Evolutionary conservation across 257 asterid genomes (phyloP), one percentile per base, ranked within the genome.

Genomic region (Solanum gracilifrons): DNA sequence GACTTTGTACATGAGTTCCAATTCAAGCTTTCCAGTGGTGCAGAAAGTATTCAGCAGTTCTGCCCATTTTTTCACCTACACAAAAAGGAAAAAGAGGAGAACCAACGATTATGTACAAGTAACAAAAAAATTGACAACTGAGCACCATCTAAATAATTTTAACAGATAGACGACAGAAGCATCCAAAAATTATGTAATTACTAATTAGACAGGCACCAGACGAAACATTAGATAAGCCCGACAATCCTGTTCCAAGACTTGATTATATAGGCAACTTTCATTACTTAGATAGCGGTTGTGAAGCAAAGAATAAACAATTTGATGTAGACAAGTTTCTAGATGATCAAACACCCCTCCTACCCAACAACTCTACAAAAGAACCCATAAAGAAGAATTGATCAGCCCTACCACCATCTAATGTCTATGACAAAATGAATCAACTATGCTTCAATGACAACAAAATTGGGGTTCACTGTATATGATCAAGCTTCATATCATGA

Each of bases 41-140:
- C 98, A 95, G 94, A 95, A 97, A 77, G 95, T 94, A 80, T 92
- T 95, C 91, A 97, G 91, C 90, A 97, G 88, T 9, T 88, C 89
- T 1, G 99, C 98, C 99, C 99, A 97, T 25, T 94, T 89, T 91
- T 96, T 97, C 35, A 97, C 99, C 98, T 97, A 88, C 88, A 89
- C 12, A 77, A 58, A 13, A 18, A 87, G 71, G 12, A 20, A 37
- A 66, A 6, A 12, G 48, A 16, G 21, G n/a, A 27, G 64, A 32
- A 85, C 43, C 35, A 31, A 9, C 13, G 1, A 66, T 85, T 36
- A 85, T 71, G 27, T 36, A 66, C 20, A 3, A 64, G 7, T 36
- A 25, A 25, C 37, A 66, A 85, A 62, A 25, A 15, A 0, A 8
- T 21, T 21, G 25, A 55, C n/a, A n/a, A 58, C 13, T 7, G 58